Evolutionary conservation across 495 filamentous ascomycete species (phyloP).

Genomic region (Parathielavia appendiculata): DNA sequence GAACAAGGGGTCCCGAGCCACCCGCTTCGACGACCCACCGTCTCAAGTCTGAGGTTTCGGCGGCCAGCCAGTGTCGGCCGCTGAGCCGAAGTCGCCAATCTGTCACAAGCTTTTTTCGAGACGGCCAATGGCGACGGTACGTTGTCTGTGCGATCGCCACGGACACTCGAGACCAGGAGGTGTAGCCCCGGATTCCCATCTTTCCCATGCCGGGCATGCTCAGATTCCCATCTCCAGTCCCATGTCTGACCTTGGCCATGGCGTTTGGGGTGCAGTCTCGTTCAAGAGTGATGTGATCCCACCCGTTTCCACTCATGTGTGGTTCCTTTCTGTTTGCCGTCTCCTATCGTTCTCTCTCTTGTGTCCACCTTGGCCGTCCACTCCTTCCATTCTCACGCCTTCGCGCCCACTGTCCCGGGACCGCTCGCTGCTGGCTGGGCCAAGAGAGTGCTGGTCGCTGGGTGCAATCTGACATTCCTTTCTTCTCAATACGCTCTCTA

Average conservation of each 20-base stretch:
- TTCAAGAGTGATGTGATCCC: slow-evolving; percentile 3
- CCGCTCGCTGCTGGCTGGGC: slow-evolving; percentile 12
- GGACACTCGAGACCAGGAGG: background rate
- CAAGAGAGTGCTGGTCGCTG: slow-evolving; percentile 22
- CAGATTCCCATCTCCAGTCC: slow-evolving; percentile 3
- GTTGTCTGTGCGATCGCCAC: slow-evolving; percentile 22
- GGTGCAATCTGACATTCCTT: slow-evolving; percentile 8
- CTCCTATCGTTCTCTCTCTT: slow-evolving; percentile 7
- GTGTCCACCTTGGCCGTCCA: slow-evolving; percentile 1
- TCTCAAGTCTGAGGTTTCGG: slow-evolving; percentile 31
- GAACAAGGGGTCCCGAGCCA: background rate
- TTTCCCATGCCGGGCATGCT: slow-evolving; percentile 2
- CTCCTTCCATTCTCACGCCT: background rate
- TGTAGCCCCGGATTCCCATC: background rate
- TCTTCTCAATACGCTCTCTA: background rate
- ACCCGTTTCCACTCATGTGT: slow-evolving; percentile 6
- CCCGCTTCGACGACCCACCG: slow-evolving; percentile 20
- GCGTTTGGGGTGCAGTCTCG: no score
- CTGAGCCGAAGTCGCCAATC: slow-evolving; percentile 7
- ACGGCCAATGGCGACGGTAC: slow-evolving; percentile 19
- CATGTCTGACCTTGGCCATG: background rate
- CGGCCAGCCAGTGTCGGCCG: no score
- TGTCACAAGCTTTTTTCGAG: slow-evolving; percentile 22
- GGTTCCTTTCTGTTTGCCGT: slow-evolving; percentile 1
- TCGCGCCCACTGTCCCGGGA: no score